Conservation (phyloP, 352 stramenopile genomes). For the Pythium phragmiticola region DNA sequence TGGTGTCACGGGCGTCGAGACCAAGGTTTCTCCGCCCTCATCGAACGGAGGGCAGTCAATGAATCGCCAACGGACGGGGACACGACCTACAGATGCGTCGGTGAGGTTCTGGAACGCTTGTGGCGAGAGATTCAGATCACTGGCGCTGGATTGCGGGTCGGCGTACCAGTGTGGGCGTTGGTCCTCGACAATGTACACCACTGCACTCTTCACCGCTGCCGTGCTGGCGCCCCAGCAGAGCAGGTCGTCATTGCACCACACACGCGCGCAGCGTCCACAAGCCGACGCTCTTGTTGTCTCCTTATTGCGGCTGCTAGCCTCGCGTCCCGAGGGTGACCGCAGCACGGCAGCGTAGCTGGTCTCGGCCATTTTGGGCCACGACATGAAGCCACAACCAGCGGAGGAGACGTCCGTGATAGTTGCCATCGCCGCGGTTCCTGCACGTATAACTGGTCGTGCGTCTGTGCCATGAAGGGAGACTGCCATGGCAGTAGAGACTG, state of each 20-base stretch:
- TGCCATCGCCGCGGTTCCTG: conserved; percentile 20
- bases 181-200: conserved; percentile 36
- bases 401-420: conserved; percentile 10
- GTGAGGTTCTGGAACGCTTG: conserved; percentile 32
- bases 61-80: conserved; percentile 32
- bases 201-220: not conserved
- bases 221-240: conserved; percentile 1
- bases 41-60: conserved; percentile 27
- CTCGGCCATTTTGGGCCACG: conserved; percentile 23
- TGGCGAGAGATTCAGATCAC: conserved; percentile 32
- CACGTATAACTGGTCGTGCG: not conserved
- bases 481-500: not conserved
- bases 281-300: conserved; percentile 3
- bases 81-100: conserved; percentile 17
- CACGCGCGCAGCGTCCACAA: conserved; percentile 35
- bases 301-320: not conserved
- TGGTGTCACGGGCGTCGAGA: not conserved
- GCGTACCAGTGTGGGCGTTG: conserved; percentile 24
- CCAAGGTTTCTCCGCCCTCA: not conserved
- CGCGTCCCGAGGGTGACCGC: not conserved
- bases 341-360: conserved; percentile 20
- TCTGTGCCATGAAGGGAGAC: not conserved
- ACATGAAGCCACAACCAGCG: conserved; percentile 34
- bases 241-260: conserved; percentile 22
- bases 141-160: not conserved